Conservation (phyloP, 176 grass and related monocot species). For the Raddia distichophylla region DNA sequence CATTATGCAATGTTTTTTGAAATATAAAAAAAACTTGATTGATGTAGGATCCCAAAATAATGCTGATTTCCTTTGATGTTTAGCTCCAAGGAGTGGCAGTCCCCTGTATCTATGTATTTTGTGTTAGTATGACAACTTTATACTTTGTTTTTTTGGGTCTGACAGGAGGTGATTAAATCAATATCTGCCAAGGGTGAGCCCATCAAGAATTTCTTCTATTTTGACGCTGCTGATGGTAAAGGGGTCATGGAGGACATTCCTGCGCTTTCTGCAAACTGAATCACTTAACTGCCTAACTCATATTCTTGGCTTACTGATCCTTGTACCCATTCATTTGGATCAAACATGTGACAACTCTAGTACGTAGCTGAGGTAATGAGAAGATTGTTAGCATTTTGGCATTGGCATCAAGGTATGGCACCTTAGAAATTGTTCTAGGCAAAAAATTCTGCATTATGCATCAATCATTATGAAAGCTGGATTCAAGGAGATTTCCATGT, state of each 20-base stretch:
- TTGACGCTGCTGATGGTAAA: constrained; percentile 70
- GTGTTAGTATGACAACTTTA: constrained; percentile 12
- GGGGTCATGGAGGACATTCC: constrained; percentile 80
- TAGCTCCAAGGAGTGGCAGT: not conserved
- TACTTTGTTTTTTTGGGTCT: constrained; percentile 4
- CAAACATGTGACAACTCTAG: constrained; percentile 22
- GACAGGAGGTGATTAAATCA: constrained; percentile 88
- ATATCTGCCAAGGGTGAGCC: constrained; percentile 92
- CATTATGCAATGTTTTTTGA: not conserved
- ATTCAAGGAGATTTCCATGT: not conserved
- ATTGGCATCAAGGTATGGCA: not conserved
- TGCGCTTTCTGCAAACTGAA: constrained; percentile 30
- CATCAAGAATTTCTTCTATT: constrained; percentile 96
- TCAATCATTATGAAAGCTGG: constrained; percentile 12
- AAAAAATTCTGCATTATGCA: not conserved
- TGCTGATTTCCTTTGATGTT: not conserved
- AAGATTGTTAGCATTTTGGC: not conserved
- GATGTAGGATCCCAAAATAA: not conserved
- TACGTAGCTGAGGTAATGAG: not conserved
- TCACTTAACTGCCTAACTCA: not conserved
- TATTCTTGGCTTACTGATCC: constrained; percentile 25
- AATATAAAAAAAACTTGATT: not conserved
- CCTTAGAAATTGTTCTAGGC: not conserved
- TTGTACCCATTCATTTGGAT: constrained; percentile 25
- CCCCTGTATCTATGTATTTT: not conserved